Evolutionary conservation across 192 early-diverging fungal species (phyloP).

Genomic region (Diversispora eburnea): DNA sequence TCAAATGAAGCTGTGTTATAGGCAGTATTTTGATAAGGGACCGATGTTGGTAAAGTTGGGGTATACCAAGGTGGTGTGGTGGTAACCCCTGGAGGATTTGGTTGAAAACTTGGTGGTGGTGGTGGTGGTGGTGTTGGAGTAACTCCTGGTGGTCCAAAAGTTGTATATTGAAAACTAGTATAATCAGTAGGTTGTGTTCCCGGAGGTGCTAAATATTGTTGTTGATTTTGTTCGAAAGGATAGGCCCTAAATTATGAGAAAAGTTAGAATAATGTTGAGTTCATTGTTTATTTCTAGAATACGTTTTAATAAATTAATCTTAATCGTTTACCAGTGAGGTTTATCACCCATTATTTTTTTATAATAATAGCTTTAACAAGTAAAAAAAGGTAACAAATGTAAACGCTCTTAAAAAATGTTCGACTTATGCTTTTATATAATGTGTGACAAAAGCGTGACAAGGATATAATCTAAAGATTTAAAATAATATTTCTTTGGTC

Average conservation of each 20-base stretch:
- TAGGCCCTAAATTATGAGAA: neutral
- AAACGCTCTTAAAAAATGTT: neutral
- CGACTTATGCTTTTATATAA: too few relatives aligned
- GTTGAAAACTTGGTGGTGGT: conserved; percentile 22
- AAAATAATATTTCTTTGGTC: too few relatives aligned
- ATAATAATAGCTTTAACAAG: neutral
- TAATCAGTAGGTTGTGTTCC: conserved; percentile 27
- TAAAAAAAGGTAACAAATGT: neutral
- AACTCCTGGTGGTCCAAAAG: neutral
- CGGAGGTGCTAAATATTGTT: conserved; percentile 18
- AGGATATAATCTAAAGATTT: too few relatives aligned
- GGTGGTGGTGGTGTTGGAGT: conserved; percentile 23
- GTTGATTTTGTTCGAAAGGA: conserved; percentile 23
- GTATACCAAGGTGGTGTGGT: conserved; percentile 27
- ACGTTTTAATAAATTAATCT: too few relatives aligned
- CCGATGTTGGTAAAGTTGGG: conserved; percentile 19
- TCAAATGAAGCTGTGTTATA: conserved; percentile 24
- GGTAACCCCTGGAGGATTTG: conserved; percentile 29
- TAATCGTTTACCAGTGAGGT: too few relatives aligned
- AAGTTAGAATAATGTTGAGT: neutral
- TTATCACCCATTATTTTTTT: too few relatives aligned
- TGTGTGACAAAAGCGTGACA: too few relatives aligned
- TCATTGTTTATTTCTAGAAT: neutral
- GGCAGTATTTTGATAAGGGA: neutral
- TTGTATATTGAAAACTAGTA: neutral